Conservation (phyloP, 2,329 filamentous ascomycete species). For the Clarireedia hainanense region DNA sequence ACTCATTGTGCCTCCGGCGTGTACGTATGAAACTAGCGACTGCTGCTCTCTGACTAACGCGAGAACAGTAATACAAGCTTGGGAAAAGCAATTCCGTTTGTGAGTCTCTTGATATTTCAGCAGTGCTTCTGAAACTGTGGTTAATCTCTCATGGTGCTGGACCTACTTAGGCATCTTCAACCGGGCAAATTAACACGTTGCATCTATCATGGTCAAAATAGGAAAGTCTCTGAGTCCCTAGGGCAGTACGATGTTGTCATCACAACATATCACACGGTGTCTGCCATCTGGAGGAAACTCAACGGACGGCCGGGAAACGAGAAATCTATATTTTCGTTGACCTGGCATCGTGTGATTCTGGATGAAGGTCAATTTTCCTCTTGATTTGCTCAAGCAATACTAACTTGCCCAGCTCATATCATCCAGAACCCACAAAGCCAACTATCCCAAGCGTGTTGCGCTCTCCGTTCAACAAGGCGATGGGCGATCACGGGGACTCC, state of each 20-base stretch:
- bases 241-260: slow-evolving; percentile 34
- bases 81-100: slow-evolving; percentile 13
- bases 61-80: slow-evolving; percentile 12
- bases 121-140: no score
- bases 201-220: slow-evolving; percentile 14
- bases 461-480: slow-evolving; percentile 36
- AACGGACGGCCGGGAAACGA: neutral
- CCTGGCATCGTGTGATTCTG: slow-evolving; percentile 37
- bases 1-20: slow-evolving; percentile 13
- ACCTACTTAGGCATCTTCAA: slow-evolving; percentile 8
- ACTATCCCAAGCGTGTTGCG: slow-evolving; percentile 35
- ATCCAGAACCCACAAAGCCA: slow-evolving; percentile 42
- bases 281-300: slow-evolving; percentile 23
- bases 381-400: neutral
- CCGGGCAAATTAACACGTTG: neutral
- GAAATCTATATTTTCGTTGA: slow-evolving; percentile 28
- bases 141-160: neutral
- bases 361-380: slow-evolving; percentile 35
- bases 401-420: slow-evolving; percentile 35
- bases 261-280: slow-evolving; percentile 41
- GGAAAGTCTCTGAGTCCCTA: neutral
- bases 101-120: slow-evolving; percentile 2
- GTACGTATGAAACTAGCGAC: slow-evolving; percentile 2
- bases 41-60: neutral
- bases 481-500: slow-evolving; percentile 22